Evolutionary conservation across 177 flowering plant species (phyloP).

Genomic region (Viscum album): DNA sequence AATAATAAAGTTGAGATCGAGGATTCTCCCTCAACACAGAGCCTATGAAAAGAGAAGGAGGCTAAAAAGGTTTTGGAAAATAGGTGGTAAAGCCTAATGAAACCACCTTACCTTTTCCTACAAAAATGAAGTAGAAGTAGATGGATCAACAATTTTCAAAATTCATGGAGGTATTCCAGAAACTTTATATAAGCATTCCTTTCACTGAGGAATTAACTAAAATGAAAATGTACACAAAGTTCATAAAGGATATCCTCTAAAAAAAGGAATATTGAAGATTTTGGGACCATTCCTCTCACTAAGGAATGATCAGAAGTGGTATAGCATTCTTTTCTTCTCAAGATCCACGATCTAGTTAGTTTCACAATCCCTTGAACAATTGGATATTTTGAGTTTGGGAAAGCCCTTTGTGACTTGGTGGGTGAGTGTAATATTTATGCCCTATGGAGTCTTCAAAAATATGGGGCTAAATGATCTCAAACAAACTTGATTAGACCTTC

Average conservation of each 20-base stretch:
- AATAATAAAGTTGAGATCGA: too few species aligned
- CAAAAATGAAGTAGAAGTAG: too few species aligned
- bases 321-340: background rate
- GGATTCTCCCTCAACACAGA: too few species aligned
- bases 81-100: too few species aligned
- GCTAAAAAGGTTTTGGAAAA: too few species aligned
- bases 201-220: background rate
- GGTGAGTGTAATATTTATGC: background rate
- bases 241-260: background rate
- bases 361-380: background rate
- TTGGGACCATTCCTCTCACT: background rate
- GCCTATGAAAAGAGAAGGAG: too few species aligned
- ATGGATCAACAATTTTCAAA: too few species aligned
- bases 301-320: background rate
- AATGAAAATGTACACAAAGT: background rate
- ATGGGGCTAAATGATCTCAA: background rate
- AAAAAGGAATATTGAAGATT: background rate
- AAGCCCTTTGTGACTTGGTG: background rate
- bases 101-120: too few species aligned
- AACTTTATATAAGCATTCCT: background rate
- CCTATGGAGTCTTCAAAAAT: background rate
- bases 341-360: background rate
- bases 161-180: slow-evolving; percentile 28
- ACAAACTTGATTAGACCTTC: background rate
- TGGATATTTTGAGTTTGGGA: background rate